Conservation (phyloP, 2,329 filamentous ascomycete species). For the Xylariaceae sp. region DNA sequence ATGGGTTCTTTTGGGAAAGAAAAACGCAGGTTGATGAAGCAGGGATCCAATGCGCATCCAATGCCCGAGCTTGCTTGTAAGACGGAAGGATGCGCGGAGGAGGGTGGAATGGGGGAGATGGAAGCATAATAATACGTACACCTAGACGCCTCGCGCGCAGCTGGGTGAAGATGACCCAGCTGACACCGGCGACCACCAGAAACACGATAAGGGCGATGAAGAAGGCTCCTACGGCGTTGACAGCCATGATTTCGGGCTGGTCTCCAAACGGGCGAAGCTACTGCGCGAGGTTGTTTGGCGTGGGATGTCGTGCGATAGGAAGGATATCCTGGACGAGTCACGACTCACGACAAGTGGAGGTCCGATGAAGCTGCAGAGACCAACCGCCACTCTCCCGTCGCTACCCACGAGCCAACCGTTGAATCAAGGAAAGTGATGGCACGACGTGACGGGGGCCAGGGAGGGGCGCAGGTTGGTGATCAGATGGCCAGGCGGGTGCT, state of each 20-base stretch:
- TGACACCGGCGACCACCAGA: slow-evolving; percentile 49
- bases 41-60: background rate
- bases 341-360: slow-evolving; percentile 2
- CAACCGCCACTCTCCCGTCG: background rate
- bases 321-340: background rate
- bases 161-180: slow-evolving; percentile 68
- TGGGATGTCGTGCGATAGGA: background rate
- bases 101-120: background rate
- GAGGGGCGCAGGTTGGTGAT: background rate
- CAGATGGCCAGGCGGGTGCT: background rate
- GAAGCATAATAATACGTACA: slow-evolving; percentile 36
- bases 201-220: slow-evolving; percentile 67
- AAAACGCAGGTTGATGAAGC: background rate
- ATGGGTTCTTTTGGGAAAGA: background rate
- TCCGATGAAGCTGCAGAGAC: slow-evolving; percentile 1
- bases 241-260: slow-evolving; percentile 31
- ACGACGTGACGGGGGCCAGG: background rate
- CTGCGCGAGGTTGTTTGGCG: background rate
- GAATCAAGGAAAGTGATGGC: background rate
- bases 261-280: background rate
- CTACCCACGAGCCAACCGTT: background rate
- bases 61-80: slow-evolving; percentile 10
- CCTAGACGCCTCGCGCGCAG: slow-evolving; percentile 68
- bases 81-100: slow-evolving; percentile 1
- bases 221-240: slow-evolving; percentile 60